Base-by-base conservation (phyloP, 352 stramenopile species). In the Phytophthora sp. region DNA sequence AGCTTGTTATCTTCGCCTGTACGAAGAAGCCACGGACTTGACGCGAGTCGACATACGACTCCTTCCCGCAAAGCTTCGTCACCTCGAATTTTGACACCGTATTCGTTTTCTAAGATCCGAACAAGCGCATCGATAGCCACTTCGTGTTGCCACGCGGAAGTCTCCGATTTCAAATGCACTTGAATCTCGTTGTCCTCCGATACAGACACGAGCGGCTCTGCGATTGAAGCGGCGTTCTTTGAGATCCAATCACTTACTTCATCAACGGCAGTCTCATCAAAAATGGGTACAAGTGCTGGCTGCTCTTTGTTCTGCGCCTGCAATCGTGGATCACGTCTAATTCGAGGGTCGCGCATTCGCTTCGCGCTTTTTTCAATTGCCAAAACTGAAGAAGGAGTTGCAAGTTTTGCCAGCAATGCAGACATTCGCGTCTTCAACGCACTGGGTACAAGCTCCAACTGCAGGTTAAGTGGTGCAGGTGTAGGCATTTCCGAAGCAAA, bases 161-260 rank as follows among this genome's bases (percentile, higher is more conserved):
- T 78, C 38, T 88, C 81, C 15, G 79, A 71, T 59, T 91, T 91
- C 7, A 93, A 67, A 61, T 88, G 88, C 39, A 94, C 84, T 57
- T 91, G 82, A 18, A 94, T 71, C 20, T 79, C 73, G 56, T 93
- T 91, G 59, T 91, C 79, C 35, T 94, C 84, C 3, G 79, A 81
- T 7, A 94, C 75, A 15, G 84, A 89, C 26, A 94, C 82, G 9
- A 94, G 63, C 16, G 86, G 86, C 53, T 94, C 86, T n/a, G 83
- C 84, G 36, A 91, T 82, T 0, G 86, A 89, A 38, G 85, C 79
- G 45, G 86, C 79, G 58, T 94, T 93, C 57, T 89, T 91, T 15
- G 82, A 91, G 53, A 94, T 79, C 81, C 85, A 92, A 54, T 93
- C 82, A 46, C 79, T 86, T 16, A 87, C 71, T 66, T 90, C 79